Conservation (phyloP, 495 filamentous ascomycete species). For the Trichocladium uniseriatum region DNA sequence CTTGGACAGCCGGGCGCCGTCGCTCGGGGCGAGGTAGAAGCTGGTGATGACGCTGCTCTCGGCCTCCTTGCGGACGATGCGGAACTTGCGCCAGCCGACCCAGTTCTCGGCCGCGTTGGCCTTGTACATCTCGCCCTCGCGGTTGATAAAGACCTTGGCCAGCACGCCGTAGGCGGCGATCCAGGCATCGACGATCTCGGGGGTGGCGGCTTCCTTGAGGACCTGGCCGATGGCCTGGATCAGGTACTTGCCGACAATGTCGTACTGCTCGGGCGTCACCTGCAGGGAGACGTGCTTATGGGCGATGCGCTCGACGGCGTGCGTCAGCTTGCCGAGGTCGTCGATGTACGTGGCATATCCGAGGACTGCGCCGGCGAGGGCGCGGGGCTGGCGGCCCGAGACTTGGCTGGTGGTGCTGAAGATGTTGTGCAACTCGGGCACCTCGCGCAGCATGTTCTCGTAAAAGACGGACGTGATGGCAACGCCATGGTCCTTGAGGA, state of each 20-base stretch:
- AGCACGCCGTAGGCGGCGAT: slow-evolving; percentile 54
- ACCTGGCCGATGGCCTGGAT: slow-evolving; percentile 59
- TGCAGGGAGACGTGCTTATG: slow-evolving; percentile 67
- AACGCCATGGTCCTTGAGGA: slow-evolving; percentile 55
- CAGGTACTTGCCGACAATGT: slow-evolving; percentile 58
- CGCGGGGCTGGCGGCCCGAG: slow-evolving; percentile 54
- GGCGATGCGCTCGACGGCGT: slow-evolving; percentile 62
- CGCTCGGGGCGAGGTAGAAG: slow-evolving; percentile 57
- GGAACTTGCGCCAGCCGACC: slow-evolving; percentile 59
- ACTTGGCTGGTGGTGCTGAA: slow-evolving; percentile 60
- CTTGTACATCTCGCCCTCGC: slow-evolving; percentile 52
- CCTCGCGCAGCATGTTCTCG: slow-evolving; percentile 50
- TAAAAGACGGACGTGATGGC: slow-evolving; percentile 63
- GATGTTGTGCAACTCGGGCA: slow-evolving; percentile 53
- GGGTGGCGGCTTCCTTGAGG: slow-evolving; percentile 56
- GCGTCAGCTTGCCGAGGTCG: slow-evolving; percentile 50
- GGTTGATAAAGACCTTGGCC: slow-evolving; percentile 55
- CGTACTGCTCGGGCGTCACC: slow-evolving; percentile 58
- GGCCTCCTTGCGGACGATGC: slow-evolving; percentile 46
- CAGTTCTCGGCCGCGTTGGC: slow-evolving; percentile 41
- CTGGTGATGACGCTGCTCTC: slow-evolving; percentile 54
- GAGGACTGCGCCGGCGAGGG: slow-evolving; percentile 57
- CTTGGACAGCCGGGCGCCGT: slow-evolving; percentile 46
- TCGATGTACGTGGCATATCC: slow-evolving; percentile 66
- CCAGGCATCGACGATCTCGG: slow-evolving; percentile 60